phyloP scores from a whole-genome alignment of 257 asterid species.

The Plectranthus barbatus region DNA sequence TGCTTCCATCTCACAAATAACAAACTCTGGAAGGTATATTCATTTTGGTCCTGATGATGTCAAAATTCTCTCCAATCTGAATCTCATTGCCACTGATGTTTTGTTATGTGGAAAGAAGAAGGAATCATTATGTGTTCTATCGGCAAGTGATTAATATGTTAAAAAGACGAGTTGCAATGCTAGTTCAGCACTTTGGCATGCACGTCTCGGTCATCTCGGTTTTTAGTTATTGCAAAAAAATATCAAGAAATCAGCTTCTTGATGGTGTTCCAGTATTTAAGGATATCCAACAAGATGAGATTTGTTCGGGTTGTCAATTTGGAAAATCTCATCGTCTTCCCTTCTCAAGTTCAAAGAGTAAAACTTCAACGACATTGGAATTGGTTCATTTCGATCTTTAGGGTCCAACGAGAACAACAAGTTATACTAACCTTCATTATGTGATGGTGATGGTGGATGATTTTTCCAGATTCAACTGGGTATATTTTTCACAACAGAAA shows the following conservation, averaged over 20 bases:
- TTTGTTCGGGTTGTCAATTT: too few species aligned
- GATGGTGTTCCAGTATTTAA: slow-evolving; percentile 9
- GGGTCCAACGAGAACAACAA: slow-evolving; percentile 16
- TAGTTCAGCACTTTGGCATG: slow-evolving; percentile 18
- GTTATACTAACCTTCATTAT: slow-evolving; percentile 3
- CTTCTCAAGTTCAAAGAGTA: slow-evolving; percentile 4
- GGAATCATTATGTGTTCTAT: neutral
- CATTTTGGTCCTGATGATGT: neutral
- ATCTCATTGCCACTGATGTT: neutral
- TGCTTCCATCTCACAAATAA: neutral
- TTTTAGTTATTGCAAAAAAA: slow-evolving; percentile 13
- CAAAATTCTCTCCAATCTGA: neutral
- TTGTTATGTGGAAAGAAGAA: neutral
- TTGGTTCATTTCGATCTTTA: slow-evolving; percentile 2
- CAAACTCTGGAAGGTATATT: neutral
- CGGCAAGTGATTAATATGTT: slow-evolving; percentile 4
- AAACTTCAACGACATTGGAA: neutral
- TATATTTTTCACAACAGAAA: slow-evolving; percentile 11
- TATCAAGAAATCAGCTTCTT: slow-evolving; percentile 4
- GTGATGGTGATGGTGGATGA: slow-evolving; percentile 22
- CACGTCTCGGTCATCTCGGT: slow-evolving; percentile 17
- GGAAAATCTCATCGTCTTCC: neutral
- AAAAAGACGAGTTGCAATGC: neutral
- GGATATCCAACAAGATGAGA: neutral
- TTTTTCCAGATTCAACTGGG: slow-evolving; percentile 14